These are phyloP conservation scores for Stylosanthes scabra DNA, from an alignment of 331 rosid species.

Conservation along the genomic window DNA sequence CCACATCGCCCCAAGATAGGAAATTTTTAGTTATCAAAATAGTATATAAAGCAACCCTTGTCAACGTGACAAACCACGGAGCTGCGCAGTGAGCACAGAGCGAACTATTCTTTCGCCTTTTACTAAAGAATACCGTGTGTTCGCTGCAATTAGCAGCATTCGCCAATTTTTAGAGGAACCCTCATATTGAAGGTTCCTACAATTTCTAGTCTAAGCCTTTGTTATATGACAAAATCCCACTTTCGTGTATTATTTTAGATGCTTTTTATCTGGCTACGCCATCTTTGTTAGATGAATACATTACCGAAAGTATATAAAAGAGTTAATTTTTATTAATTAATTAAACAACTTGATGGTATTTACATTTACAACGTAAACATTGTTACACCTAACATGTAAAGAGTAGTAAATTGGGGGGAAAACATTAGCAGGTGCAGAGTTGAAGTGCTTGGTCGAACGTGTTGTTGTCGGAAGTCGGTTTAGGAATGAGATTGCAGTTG, in stretches of 20 bases:
- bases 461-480: conserved; percentile 21
- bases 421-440: conserved; percentile 46
- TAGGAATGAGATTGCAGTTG: not conserved
- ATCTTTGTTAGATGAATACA: too few species aligned
- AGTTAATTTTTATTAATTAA: too few species aligned
- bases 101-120: conserved; percentile 11
- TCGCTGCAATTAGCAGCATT: not conserved
- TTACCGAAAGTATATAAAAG: too few species aligned
- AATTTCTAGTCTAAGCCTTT: not conserved
- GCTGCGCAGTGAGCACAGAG: not conserved
- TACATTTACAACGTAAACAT: too few species aligned
- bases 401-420: too few species aligned
- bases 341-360: too few species aligned
- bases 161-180: not conserved
- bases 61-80: not conserved
- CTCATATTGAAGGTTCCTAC: not conserved
- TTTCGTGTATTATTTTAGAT: too few species aligned
- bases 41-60: not conserved
- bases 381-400: too few species aligned
- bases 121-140: conserved; percentile 23
- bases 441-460: conserved; percentile 33
- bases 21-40: not conserved
- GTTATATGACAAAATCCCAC: too few species aligned
- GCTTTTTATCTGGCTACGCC: too few species aligned
- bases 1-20: not conserved